Evolutionary conservation across 1,139 yeast species (phyloP), one percentile per base, ranked within the genome.

Genomic region (Hanseniaspora gamundiae): DNA sequence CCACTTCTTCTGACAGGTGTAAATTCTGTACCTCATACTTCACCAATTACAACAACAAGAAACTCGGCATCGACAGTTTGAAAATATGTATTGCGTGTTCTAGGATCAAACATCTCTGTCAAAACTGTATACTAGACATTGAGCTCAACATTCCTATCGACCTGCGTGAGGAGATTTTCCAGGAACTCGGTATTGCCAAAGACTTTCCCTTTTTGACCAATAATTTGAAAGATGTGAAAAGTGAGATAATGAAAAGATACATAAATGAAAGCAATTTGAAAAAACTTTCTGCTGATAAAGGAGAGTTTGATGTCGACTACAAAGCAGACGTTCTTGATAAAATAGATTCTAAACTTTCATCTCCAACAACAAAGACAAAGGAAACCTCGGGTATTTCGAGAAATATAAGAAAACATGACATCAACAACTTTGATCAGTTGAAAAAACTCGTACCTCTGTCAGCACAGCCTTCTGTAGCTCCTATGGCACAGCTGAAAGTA

Each of bases 111-210:
- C 81, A 84, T 62, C 82, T 94, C 51, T 91, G 98, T 57, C 97
- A 91, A 59, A 65, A 78, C 20, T 91, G 98, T 59, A 73, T 86
- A 76, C 63, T 83, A 38, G 97, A 91, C 63, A 67, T 86, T 42
- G 74, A 80, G 22, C 84, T 79, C 65, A 83, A 87, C 5, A 74
- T 91, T 22, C 88, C 95, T 0, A 60, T 86, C 16, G 78, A 80
- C 17, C 67, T 87, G 8, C 66, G 96, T 48, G 96, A 88, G 53
- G 78, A 88, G 2, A 86, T 95, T 1, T 62, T 87, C 55, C 19
- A 21, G 13, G 19, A 36, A 21, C 20, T 36, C 20, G 39, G 39
- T 19, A 21, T 36, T 13, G 29, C 17, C 8, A 36, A 24, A n/a
- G 22, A 36, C 22, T 78, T 78, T 54, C 70, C 86, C 73, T 82